Conservation (phyloP, 192 early-diverging fungal genomes). For the Diversispora eburnea region DNA sequence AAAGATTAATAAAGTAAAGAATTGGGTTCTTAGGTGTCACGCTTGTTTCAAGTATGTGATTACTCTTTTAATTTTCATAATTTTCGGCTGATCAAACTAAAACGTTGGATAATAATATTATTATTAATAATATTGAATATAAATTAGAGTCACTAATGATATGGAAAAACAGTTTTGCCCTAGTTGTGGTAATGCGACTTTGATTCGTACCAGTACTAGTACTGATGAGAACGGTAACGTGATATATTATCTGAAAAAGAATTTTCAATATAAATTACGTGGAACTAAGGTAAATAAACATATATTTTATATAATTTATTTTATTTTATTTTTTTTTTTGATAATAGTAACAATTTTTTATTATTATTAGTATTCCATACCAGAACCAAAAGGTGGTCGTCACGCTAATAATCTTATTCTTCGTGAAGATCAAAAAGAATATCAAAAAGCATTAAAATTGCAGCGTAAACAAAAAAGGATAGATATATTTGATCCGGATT, state of each 20-base stretch:
- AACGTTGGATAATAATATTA: not conserved
- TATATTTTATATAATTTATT: not conserved
- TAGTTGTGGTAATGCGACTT: slow-evolving; percentile 81
- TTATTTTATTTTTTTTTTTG: not conserved
- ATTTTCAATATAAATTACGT: slow-evolving; percentile 85
- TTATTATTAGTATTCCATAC: slow-evolving; percentile 69
- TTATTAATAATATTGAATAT: not conserved
- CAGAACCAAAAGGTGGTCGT: slow-evolving; percentile 75
- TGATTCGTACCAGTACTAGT: slow-evolving; percentile 77
- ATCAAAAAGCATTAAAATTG: slow-evolving; percentile 53
- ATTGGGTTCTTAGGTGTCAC: slow-evolving; percentile 90
- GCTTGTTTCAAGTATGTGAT: slow-evolving; percentile 77
- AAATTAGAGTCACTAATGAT: slow-evolving; percentile 64
- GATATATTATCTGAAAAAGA: slow-evolving; percentile 81
- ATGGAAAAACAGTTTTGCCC: slow-evolving; percentile 94
- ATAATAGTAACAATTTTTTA: not conserved
- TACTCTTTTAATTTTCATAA: not conserved
- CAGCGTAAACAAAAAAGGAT: slow-evolving; percentile 49
- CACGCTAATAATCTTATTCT: slow-evolving; percentile 73
- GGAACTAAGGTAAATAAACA: slow-evolving; percentile 68
- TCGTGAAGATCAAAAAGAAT: slow-evolving; percentile 91
- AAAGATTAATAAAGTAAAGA: slow-evolving; percentile 71
- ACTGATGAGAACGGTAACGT: slow-evolving; percentile 79
- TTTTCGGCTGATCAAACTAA: not conserved
- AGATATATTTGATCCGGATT: slow-evolving; percentile 70